A percentile compares a stretch with the other conserved stretches of the same genome.
phyloP scores from a whole-genome alignment of 179 eudicot genomes.

The Sideroxylon spinosum region DNA sequence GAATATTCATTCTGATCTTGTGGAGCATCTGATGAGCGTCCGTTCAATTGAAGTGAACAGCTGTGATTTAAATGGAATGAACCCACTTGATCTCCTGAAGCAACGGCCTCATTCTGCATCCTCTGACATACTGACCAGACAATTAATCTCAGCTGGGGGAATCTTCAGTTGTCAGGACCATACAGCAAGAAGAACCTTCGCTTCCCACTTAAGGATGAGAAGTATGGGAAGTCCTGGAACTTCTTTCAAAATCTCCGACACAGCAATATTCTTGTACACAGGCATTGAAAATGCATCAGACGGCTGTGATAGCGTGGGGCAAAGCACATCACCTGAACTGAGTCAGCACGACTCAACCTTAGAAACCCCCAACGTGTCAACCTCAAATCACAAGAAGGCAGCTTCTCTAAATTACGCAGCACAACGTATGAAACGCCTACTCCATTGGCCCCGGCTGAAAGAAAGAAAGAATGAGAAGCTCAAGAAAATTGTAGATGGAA shows the following conservation, averaged over 20 bases:
- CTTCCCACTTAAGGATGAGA: constrained; percentile 67
- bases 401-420: constrained; percentile 41
- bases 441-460: constrained; percentile 57
- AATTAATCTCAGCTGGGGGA: constrained; percentile 74
- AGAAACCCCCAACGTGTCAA: constrained; percentile 22
- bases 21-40: constrained; percentile 56
- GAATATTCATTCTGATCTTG: constrained; percentile 57
- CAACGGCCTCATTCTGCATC: constrained; percentile 57
- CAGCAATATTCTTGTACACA: constrained; percentile 47
- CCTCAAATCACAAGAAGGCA: neutral
- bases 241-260: constrained; percentile 56
- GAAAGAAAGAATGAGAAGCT: constrained; percentile 24
- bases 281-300: constrained; percentile 41
- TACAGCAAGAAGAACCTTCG: constrained; percentile 52
- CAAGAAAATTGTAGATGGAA: constrained; percentile 31
- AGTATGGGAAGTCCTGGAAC: constrained; percentile 68
- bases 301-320: constrained; percentile 20
- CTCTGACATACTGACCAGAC: constrained; percentile 58
- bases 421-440: constrained; percentile 45
- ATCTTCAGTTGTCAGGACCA: constrained; percentile 54
- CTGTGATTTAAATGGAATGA: constrained; percentile 54
- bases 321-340: constrained; percentile 30
- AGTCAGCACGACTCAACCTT: constrained; percentile 33
- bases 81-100: constrained; percentile 73
- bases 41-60: constrained; percentile 48